Base-by-base conservation (phyloP, 75 land plant species). In the Pinus tabuliformis region DNA sequence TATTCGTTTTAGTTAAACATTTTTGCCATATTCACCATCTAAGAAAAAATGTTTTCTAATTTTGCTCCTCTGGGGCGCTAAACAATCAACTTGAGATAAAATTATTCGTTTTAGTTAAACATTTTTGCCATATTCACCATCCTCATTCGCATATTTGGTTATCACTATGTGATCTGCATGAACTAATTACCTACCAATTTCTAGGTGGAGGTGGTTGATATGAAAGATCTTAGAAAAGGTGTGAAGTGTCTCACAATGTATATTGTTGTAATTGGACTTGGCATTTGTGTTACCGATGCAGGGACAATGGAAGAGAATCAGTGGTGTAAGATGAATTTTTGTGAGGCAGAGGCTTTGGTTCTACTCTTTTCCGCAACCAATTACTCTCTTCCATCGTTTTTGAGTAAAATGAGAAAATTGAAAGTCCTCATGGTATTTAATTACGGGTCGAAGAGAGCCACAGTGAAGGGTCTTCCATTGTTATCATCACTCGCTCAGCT, bases 371-470 rank as follows among this genome's bases (percentile, higher is more conserved):
- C 84, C 5, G 81, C 92, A 5, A 73, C 33, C 17, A 71, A 59
- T 28, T 90, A 88, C 79, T 85, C 52, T 76, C 70, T 90, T 60
- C 92, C 92, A 62, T 79, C 90, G 0, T 90, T 90, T 76, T 58
- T 90, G 13, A 56, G 22, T 8, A 66, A 73, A 14, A 88, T 90
- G 92, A 78, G 82, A 5, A 81, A 78, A 42, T 80, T 87, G 24
- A 87, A 89, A 66, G 79, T 81, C 24, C 73, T 87, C 9, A 70
- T 90, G 1, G 1, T 87, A 11, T 73, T 81, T 15, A 90, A 90
- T 58, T 57, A 85, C 58, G 74, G 81, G 11, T 58, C 62, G 6
- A 39, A 30, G 66, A 70, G 56, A 20, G 72, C 72, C 36, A 70
- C 56, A 21, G 72, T 70, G 26, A 70, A 70, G 17, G 54, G 54